Evolutionary conservation across 2,329 filamentous ascomycete species (phyloP), one percentile per base, ranked within the genome.

Genomic region (Chalaropsis ovoidea): DNA sequence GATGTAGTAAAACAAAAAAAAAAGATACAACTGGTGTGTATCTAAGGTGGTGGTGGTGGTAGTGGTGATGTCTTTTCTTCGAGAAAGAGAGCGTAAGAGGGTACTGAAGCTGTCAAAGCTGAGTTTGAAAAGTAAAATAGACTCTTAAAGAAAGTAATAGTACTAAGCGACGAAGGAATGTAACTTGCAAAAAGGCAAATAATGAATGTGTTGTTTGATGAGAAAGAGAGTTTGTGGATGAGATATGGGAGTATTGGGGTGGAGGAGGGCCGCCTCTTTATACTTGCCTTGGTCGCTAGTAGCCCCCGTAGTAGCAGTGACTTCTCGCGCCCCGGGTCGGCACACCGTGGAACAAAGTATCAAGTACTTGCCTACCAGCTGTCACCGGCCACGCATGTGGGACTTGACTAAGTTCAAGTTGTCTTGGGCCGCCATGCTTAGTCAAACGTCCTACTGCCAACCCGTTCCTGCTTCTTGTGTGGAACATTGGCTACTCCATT

Each of bases 151-250:
- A 61, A 41, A 52, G 54, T 61, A 49, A 19, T 64, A 49, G 52
- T 58, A 58, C 62, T 54, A 22, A 43, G 31, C 24, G 49, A 64
- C 47, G 49, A 63, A 58, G 7, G 54, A 58, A 22, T 58, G 54
- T 39, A n/a, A 19, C 31, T 58, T 58, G 54, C 54, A 58, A 39
- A n/a, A 58, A 58, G 54, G 27, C 54, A 56, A 64, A 63, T 65
- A 69, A 67, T 64, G 68, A 68, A 64, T 64, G 49, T 64, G 35
- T 22, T 54, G 31, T 4, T 54, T 58, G 22, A 15, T 27, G 10
- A 64, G 49, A 45, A 31, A 31, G 43, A 22, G 39, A 5, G 19
- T 22, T n/a, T 8, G 5, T 19, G 7, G n/a, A 27, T n/a, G 13
- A 11, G 0, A n/a, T 1, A 5, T 52, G 13, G n/a, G n/a, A n/a